A percentile compares a stretch with the other conserved stretches of the same genome.
Conservation (phyloP, 2,329 filamentous ascomycete genomes). For the Colletotrichum filicis region DNA sequence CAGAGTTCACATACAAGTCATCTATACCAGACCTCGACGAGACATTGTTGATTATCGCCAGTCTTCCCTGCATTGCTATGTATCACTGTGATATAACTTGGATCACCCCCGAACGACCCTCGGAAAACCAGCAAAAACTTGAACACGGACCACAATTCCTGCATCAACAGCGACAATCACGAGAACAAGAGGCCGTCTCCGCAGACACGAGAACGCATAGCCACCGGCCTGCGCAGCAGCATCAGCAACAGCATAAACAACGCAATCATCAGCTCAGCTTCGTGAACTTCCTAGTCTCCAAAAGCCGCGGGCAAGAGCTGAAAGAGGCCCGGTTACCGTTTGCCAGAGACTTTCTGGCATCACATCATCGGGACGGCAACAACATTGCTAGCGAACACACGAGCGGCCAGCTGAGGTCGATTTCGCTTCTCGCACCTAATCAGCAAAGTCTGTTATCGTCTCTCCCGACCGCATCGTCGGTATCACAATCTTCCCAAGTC, state of each 20-base stretch:
- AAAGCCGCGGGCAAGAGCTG: not conserved
- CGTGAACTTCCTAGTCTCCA: conserved; percentile 9
- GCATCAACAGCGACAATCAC: conserved; percentile 9
- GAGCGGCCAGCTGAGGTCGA: conserved; percentile 28
- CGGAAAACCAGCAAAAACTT: conserved; percentile 18
- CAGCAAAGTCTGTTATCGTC: conserved; percentile 25
- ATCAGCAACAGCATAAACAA: conserved; percentile 6
- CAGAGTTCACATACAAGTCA: not conserved
- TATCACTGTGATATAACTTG: conserved; percentile 35
- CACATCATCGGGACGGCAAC: conserved; percentile 15
- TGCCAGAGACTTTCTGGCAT: conserved; percentile 21
- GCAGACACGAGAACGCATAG: conserved; percentile 24
- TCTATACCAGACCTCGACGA: not conserved
- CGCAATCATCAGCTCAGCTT: conserved; percentile 18
- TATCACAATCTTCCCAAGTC: conserved; percentile 27
- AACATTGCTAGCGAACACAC: conserved; percentile 1
- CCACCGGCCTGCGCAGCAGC: conserved; percentile 25
- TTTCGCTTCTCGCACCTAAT: conserved; percentile 22
- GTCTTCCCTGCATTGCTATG: conserved; percentile 24
- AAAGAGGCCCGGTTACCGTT: not conserved
- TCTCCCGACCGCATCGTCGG: conserved; percentile 29
- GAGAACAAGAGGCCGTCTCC: conserved; percentile 8
- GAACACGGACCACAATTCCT: conserved; percentile 6
- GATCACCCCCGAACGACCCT: conserved; percentile 22
- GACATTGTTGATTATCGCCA: not conserved